Evolutionary conservation across 495 filamentous ascomycete genomes (phyloP).

Genomic region (Glarea lozoyensis): DNA sequence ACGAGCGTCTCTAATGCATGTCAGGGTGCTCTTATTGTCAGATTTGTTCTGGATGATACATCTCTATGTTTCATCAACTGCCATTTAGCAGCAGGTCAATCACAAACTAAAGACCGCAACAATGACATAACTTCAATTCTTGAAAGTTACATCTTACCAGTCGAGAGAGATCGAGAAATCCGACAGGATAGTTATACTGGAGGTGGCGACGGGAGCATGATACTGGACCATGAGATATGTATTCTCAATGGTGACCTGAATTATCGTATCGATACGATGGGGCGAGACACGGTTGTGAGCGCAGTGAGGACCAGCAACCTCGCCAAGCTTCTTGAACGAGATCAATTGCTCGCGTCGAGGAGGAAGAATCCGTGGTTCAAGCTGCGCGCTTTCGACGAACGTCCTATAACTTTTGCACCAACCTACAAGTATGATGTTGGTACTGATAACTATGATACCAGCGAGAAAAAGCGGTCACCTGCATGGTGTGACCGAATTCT

Average conservation of each 20-base stretch:
- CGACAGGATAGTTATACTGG: slow-evolving; percentile 72
- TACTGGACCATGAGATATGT: slow-evolving; percentile 94
- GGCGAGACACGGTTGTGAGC: slow-evolving; percentile 79
- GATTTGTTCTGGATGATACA: slow-evolving; percentile 84
- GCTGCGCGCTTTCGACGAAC: slow-evolving; percentile 77
- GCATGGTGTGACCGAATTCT: slow-evolving; percentile 95
- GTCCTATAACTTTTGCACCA: slow-evolving; percentile 80
- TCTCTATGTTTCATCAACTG: slow-evolving; percentile 97
- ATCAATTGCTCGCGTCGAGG: slow-evolving; percentile 80
- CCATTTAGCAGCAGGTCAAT: slow-evolving; percentile 91
- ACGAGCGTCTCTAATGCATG: slow-evolving; percentile 2
- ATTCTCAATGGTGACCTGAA: slow-evolving; percentile 94
- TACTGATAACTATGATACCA: slow-evolving; percentile 85
- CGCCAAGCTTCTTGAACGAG: slow-evolving; percentile 83
- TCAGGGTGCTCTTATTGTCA: slow-evolving; percentile 78
- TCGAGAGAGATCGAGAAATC: slow-evolving; percentile 46
- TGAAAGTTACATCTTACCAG: slow-evolving; percentile 63
- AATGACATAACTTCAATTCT: slow-evolving; percentile 89
- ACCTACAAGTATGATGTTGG: slow-evolving; percentile 99
- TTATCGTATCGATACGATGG: slow-evolving; percentile 97
- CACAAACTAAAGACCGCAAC: slow-evolving; percentile 80
- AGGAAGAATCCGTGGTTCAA: slow-evolving; percentile 84
- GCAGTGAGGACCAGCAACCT: slow-evolving; percentile 74
- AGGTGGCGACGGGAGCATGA: slow-evolving; percentile 91
- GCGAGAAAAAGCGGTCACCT: slow-evolving; percentile 90